Percentiles rank a stretch among this genome's conserved stretches.
phyloP scores from a whole-genome alignment of 352 stramenopile species.

The Elongisporangium undulatum region DNA sequence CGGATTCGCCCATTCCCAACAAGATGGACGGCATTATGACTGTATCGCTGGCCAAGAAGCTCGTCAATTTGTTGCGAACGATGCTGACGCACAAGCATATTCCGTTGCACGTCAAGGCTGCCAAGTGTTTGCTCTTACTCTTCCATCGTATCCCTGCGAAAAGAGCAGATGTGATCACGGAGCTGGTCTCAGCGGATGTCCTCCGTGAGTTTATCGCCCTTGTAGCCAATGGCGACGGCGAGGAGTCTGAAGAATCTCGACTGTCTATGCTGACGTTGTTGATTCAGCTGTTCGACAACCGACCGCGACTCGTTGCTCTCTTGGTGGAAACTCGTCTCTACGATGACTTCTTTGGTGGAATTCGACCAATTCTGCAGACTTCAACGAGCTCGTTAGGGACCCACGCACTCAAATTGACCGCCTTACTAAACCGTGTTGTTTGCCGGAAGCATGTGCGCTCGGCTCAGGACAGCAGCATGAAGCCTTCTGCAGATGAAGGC shows the following conservation, averaged over 20 bases:
- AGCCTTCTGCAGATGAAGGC: background rate
- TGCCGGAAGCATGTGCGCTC: constrained; percentile 32
- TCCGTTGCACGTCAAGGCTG: constrained; percentile 52
- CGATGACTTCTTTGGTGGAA: constrained; percentile 41
- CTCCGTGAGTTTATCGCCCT: constrained; percentile 53
- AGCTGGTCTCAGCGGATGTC: constrained; percentile 44
- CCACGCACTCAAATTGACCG: constrained; percentile 48
- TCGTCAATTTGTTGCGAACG: constrained; percentile 39
- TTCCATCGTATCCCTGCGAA: constrained; percentile 41
- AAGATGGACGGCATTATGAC: constrained; percentile 23
- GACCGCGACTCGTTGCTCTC: constrained; percentile 38
- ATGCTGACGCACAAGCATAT: constrained; percentile 55
- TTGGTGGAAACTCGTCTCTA: constrained; percentile 66
- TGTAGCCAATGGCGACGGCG: constrained; percentile 31
- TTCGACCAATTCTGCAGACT: constrained; percentile 37
- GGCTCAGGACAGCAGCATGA: background rate
- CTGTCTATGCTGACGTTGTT: constrained; percentile 60
- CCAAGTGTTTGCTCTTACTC: constrained; percentile 65
- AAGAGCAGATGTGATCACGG: constrained; percentile 19
- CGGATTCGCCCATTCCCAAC: constrained; percentile 10
- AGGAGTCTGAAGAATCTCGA: constrained; percentile 68
- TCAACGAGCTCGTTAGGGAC: constrained; percentile 31
- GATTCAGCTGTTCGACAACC: constrained; percentile 63
- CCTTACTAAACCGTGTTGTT: constrained; percentile 47
- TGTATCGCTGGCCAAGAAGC: constrained; percentile 32